Conservation (phyloP, 176 grass and related monocot genomes). For the Oryza glumipatula region DNA sequence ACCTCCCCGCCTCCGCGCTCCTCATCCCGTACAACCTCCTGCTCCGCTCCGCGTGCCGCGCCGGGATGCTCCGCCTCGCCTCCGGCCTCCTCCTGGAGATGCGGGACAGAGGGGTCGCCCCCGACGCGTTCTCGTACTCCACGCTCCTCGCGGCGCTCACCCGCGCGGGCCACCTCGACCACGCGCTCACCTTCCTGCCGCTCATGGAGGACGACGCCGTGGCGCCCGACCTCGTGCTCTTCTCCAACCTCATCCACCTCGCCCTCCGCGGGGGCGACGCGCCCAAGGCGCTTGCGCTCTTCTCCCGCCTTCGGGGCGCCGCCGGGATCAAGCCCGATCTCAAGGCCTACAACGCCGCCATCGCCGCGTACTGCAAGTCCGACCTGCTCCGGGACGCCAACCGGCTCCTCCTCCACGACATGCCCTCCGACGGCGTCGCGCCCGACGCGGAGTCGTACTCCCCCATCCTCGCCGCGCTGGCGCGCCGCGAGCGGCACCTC, state of each 20-base stretch:
- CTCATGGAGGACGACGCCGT: constrained; percentile 78
- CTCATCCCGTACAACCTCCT: constrained; percentile 80
- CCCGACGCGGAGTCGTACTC: constrained; percentile 84
- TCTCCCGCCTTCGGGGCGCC: constrained; percentile 67
- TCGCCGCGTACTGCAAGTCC: constrained; percentile 65
- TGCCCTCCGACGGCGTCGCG: constrained; percentile 56
- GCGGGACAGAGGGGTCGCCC: constrained; percentile 48
- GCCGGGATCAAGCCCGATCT: constrained; percentile 69
- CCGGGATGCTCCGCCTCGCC: constrained; percentile 60
- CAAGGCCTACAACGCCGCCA: constrained; percentile 78
- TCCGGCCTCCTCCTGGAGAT: constrained; percentile 89
- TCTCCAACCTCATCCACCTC: constrained; percentile 84
- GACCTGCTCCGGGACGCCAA: constrained; percentile 73
- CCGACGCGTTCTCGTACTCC: constrained; percentile 88
- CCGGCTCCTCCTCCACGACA: constrained; percentile 68
- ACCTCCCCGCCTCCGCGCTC: constrained; percentile 45
- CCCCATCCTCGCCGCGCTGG: constrained; percentile 75
- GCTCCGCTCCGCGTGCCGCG: constrained; percentile 66
- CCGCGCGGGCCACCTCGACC: constrained; percentile 67
- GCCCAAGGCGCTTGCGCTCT: constrained; percentile 86
- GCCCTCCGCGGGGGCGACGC: constrained; percentile 63
- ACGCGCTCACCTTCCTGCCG: constrained; percentile 79
- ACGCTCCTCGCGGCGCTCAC: constrained; percentile 88
- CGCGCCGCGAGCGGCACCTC: constrained; percentile 66
- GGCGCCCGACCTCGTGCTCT: constrained; percentile 69